Conservation (phyloP, 108 stramenopile genomes). For the Bacterosira constricta region DNA sequence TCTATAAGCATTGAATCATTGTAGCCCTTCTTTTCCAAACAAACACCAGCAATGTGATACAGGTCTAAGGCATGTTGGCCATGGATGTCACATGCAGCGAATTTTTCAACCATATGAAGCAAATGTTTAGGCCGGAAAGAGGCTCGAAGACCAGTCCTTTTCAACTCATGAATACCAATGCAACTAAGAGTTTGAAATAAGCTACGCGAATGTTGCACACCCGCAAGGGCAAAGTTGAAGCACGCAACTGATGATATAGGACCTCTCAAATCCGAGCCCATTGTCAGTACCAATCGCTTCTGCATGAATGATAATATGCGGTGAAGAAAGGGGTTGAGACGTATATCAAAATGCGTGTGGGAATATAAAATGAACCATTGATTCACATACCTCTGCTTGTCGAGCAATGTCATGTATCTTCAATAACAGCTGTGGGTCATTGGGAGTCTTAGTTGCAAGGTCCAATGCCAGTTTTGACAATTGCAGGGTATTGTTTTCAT, state of each 20-base stretch:
- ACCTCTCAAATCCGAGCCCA: conserved; percentile 43
- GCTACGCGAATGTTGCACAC: conserved; percentile 7
- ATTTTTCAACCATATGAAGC: conserved; percentile 50
- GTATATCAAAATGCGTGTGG: background rate
- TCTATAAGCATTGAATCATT: conserved; percentile 16
- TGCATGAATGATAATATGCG: background rate
- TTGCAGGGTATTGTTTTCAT: conserved; percentile 28
- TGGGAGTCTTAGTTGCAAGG: conserved; percentile 20
- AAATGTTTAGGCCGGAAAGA: conserved; percentile 38
- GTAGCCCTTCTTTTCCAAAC: conserved; percentile 31
- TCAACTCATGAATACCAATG: conserved; percentile 42
- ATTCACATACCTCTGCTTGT: conserved; percentile 42
- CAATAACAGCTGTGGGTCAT: background rate
- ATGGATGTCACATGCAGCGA: conserved; percentile 40
- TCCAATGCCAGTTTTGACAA: conserved; percentile 31
- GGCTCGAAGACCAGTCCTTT: conserved; percentile 21
- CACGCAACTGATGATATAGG: conserved; percentile 39
- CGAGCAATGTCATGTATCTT: conserved; percentile 31
- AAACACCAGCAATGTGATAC: conserved; percentile 35
- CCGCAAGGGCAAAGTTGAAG: conserved; percentile 44
- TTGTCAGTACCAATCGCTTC: conserved; percentile 29
- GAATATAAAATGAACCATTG: background rate
- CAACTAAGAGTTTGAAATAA: conserved; percentile 29
- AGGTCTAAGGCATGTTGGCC: conserved; percentile 19
- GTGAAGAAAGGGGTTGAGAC: too few relatives aligned